A percentile compares a stretch with the other conserved stretches of the same genome.
phyloP scores from a whole-genome alignment of 1,284 basidiomycete species.

The Omphalotus olearius region DNA sequence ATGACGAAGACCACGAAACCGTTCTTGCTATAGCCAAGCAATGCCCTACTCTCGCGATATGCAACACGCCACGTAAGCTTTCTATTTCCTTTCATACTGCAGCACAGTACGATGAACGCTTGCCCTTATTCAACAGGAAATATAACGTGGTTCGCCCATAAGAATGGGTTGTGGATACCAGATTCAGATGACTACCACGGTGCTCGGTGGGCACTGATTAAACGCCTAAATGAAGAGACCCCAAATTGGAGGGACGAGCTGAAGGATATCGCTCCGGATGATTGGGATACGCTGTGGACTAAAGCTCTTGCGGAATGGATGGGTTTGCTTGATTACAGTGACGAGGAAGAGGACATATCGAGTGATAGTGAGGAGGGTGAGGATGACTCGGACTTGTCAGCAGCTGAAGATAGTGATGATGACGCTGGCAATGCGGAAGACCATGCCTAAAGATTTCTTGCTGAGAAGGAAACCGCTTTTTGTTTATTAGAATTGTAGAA shows the following conservation, averaged over 20 bases:
- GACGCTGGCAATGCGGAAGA: too few relatives aligned
- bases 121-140: neutral
- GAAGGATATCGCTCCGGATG: neutral
- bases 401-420: too few relatives aligned
- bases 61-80: constrained; percentile 1
- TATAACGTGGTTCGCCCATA: neutral
- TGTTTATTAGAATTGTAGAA: too few relatives aligned
- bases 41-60: neutral
- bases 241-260: neutral
- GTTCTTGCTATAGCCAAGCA: neutral
- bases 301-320: neutral
- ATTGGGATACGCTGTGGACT: too few relatives aligned
- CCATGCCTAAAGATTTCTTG: too few relatives aligned
- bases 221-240: neutral
- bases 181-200: neutral
- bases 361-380: neutral
- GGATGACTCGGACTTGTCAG: too few relatives aligned
- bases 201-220: neutral
- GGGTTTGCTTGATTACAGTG: neutral
- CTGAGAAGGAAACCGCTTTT: too few relatives aligned
- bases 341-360: neutral
- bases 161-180: neutral
- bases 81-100: neutral
- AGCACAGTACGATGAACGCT: neutral
- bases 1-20: constrained; percentile 1